These are phyloP conservation scores for Pulveroboletus ravenelii DNA, from an alignment of 768 basidiomycete genomes.

Conservation along the genomic window DNA sequence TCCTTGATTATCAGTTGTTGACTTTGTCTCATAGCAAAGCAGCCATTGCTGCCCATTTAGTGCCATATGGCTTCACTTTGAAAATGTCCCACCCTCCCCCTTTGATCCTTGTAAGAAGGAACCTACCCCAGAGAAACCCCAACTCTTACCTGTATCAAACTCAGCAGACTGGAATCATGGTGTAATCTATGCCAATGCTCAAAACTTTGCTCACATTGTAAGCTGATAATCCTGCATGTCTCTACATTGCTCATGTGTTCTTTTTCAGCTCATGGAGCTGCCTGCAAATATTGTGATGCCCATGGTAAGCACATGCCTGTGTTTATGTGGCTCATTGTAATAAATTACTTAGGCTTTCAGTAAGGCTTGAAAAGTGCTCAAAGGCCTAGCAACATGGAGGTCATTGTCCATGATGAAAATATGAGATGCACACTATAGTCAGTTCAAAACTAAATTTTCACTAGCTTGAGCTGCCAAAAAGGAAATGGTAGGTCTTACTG, in stretches of 20 bases:
- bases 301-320: conserved; percentile 42
- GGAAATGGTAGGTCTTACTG: conserved; percentile 58
- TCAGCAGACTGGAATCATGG: conserved; percentile 69
- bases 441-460: neutral
- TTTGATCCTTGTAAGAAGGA: conserved; percentile 60
- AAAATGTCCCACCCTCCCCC: conserved; percentile 67
- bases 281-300: conserved; percentile 87
- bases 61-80: conserved; percentile 69
- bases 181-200: conserved; percentile 65
- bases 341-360: conserved; percentile 50
- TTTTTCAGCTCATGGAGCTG: conserved; percentile 66
- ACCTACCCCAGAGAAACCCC: conserved; percentile 45
- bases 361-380: conserved; percentile 62
- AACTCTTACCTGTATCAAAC: conserved; percentile 40
- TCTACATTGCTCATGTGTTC: neutral
- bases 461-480: conserved; percentile 79
- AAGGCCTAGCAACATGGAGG: conserved; percentile 58
- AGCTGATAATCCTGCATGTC: conserved; percentile 8
- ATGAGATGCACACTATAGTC: neutral
- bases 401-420: conserved; percentile 75
- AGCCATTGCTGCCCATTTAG: conserved; percentile 79
- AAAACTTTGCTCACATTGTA: conserved; percentile 78
- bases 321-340: neutral
- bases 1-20: neutral
- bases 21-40: neutral